Evolutionary conservation across 192 early-diverging fungal genomes (phyloP), one percentile per base, ranked within the genome.

Genomic region (Globomyces pollinis-pini): DNA sequence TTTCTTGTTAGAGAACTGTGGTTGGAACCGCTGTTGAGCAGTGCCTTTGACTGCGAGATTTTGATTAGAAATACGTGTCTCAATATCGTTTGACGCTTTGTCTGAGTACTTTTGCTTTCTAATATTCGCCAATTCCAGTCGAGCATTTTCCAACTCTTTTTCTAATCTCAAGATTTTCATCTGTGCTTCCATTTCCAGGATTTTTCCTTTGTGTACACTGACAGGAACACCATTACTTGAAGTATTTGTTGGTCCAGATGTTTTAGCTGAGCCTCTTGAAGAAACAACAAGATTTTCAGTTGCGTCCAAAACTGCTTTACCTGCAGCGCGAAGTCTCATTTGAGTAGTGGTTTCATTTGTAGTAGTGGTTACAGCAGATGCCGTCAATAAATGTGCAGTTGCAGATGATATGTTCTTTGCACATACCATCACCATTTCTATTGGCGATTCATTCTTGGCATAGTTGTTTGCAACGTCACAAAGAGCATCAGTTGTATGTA

Each of bases 181-280:
- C 43, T 79, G 76, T 2, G 78, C 79, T 49, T 83, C 76, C 73
- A 82, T 75, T 36, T 81, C 73, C 9, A 80, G 49, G 9, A 74
- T 71, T 45, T 64, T 56, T 7, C 61, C 60, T n/a, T 42, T 54
- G 29, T 62, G 64, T 9, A 18, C 12, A n/a, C 20, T 42, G 20
- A 42, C 39, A 16, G 39, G 39, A 9, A 42, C 39, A 42, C 20
- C 39, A 16, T 11, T 42, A 16, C 20, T 18, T 8, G 50, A 38
- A 16, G 59, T 55, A 3, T 26, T 49, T 2, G 12, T 34, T 39
- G 33, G 3, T 6, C 8, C 9, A 3, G 35, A 51, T 24, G 15
- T 30, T 28, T 52, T 57, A 20, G 65, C 65, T 23, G 73, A 62
- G 20, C 71, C 72, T 59, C 82, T 60, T 1, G 73, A 72, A 1